Percentiles rank a stretch among this genome's conserved stretches.
Conservation (phyloP, 352 stramenopile genomes). For the Globisporangium lucens region DNA sequence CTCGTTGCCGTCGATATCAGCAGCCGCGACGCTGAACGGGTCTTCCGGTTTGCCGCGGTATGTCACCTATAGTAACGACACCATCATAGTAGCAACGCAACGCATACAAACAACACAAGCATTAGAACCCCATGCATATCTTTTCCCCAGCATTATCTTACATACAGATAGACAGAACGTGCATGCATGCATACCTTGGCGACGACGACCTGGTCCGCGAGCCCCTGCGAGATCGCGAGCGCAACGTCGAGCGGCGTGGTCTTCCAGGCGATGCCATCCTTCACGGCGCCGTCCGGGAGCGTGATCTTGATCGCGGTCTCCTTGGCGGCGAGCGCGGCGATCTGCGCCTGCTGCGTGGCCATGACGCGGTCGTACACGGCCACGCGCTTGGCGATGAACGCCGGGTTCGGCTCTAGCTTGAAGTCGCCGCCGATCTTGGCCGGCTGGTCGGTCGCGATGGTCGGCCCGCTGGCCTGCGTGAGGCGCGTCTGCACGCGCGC, state of each 20-base stretch:
- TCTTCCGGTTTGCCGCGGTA: slow-evolving; percentile 68
- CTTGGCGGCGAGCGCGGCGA: slow-evolving; percentile 78
- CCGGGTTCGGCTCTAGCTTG: slow-evolving; percentile 73
- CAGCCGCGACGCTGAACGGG: slow-evolving; percentile 77
- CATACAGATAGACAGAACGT: not conserved
- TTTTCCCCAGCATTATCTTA: not conserved
- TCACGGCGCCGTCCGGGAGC: slow-evolving; percentile 94
- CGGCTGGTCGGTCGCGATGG: slow-evolving; percentile 43
- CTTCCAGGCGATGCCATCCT: slow-evolving; percentile 90
- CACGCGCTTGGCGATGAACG: slow-evolving; percentile 76
- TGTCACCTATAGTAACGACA: slow-evolving; percentile 63
- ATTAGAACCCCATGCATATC: not conserved
- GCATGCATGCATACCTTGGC: slow-evolving; percentile 35
- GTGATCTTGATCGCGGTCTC: slow-evolving; percentile 94
- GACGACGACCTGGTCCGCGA: slow-evolving; percentile 92
- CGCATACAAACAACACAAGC: not conserved
- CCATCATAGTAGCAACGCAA: not conserved
- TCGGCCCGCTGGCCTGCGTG: slow-evolving; percentile 70
- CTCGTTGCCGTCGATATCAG: slow-evolving; percentile 88
- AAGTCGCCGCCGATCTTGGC: slow-evolving; percentile 85
- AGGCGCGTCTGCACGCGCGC: slow-evolving; percentile 73
- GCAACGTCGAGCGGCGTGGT: slow-evolving; percentile 98
- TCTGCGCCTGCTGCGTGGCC: slow-evolving; percentile 55
- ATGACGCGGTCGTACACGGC: slow-evolving; percentile 89
- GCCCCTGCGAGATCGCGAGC: slow-evolving; percentile 91